Base-by-base conservation (phyloP, 2,329 filamentous ascomycete species). In the Fusarium neocosmosporiellum region DNA sequence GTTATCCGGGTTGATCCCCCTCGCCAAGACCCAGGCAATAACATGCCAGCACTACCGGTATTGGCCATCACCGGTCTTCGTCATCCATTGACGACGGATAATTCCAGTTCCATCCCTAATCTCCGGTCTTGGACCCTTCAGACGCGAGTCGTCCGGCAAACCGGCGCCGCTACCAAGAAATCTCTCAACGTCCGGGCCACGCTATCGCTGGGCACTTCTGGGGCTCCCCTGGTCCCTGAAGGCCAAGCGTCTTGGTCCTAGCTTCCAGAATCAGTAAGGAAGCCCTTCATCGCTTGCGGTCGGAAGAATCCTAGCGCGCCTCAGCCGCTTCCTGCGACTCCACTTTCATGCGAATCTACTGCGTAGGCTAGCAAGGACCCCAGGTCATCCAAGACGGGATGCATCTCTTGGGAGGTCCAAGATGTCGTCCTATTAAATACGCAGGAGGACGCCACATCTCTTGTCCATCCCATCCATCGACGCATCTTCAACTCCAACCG, bases 81-180 rank as follows among this genome's bases (percentile, higher is more conserved):
- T 48, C 43, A 31, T 9, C 46, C n/a, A 8, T 53, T 18, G 2
- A 31, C 22, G 9, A 48, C 48, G 48, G 48, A 53, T 31, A 20
- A 53, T 39, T 59, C 64, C 57, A 46, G 29, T 57, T 58, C 62
- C 37, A 63, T 71, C 27, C 59, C 13, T 60, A 66, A 71, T 71
- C 62, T 71, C 59, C 66, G 62, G 48, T 14, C 22, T 46, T 18
- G 24, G 4, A 46, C 41, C 27, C 36, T 46, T 22, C 37, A 18
- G n/a, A 62, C 37, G 39, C 39, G 58, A 54, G 48, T 61, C 65
- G 55, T 27, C 62, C 46, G 65, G 53, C 41, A 43, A 63, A 53
- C 22, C 59, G 43, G 41, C 60, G 59, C 37, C 59, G 50, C 66
- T 31, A 24, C 37, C 53, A 48, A 36, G 33, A 69, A 64, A 59